Conservation (phyloP, 2,329 filamentous ascomycete species). For the Fusarium decemcellulare region DNA sequence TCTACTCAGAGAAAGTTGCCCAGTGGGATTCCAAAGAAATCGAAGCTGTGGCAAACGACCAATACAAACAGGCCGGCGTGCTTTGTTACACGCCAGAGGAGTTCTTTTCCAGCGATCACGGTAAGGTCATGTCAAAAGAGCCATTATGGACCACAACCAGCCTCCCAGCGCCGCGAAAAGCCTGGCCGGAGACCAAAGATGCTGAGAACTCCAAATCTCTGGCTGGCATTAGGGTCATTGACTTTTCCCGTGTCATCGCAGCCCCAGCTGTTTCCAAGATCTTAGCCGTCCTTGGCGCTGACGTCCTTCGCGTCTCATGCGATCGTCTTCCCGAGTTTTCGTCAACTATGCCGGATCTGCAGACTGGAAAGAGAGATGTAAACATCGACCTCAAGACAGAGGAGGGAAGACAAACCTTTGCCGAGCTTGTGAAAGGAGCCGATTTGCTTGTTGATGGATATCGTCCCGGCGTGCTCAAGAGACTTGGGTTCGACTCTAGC, state of each 20-base stretch:
- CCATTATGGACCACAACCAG: not conserved
- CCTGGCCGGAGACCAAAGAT: constrained; percentile 22
- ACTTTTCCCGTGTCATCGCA: constrained; percentile 54
- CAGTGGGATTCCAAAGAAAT: constrained; percentile 47
- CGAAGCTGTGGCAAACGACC: constrained; percentile 51
- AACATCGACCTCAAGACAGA: constrained; percentile 51
- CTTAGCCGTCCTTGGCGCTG: constrained; percentile 51
- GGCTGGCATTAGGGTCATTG: constrained; percentile 52
- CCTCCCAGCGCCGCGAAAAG: constrained; percentile 37
- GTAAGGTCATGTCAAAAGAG: constrained; percentile 19
- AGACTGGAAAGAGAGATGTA: constrained; percentile 51
- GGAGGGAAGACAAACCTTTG: constrained; percentile 39
- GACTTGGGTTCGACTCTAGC: constrained; percentile 48
- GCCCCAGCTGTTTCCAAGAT: constrained; percentile 51
- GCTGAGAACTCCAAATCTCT: constrained; percentile 39
- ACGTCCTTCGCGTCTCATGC: constrained; percentile 52
- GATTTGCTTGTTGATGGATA: constrained; percentile 55
- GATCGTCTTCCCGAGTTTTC: constrained; percentile 50
- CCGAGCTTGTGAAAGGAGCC: constrained; percentile 46
- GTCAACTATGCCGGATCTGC: constrained; percentile 51
- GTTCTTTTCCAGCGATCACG: constrained; percentile 46
- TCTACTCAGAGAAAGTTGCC: constrained; percentile 41
- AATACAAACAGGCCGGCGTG: constrained; percentile 51
- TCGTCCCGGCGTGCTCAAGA: constrained; percentile 50
- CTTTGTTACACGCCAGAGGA: constrained; percentile 52